Evolutionary conservation across 805 yeast genomes (phyloP), one percentile per base, ranked within the genome.

Genomic region (Wickerhamiella siamensis): DNA sequence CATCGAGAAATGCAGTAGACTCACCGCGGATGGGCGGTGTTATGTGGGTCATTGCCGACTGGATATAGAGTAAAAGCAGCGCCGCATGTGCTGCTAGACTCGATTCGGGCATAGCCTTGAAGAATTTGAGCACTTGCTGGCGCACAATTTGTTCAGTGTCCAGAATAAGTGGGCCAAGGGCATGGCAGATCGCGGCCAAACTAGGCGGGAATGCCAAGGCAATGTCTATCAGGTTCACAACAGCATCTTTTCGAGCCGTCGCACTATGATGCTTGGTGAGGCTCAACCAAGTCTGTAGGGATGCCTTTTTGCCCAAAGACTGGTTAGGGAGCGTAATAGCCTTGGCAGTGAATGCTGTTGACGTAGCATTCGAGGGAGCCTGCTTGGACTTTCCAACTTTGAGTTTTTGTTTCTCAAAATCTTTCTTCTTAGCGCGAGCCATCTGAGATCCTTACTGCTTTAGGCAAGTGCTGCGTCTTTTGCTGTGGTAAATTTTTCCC

Each of bases 11-110:
- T 44, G 70, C 72, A 0, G 88, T 73, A 2, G 94, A 75, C 45
- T 82, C 86, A 36, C 74, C 72, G 42, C 95, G 71, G 21, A 91
- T 76, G 3, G 74, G 75, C 1, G 84, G 77, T 24, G 71, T 71
- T 33, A 91, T 80, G 57, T 91, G 96, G 15, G 96, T 81, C 95
- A 91, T 88, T 3, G 95, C 93, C 40, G 88, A 79, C 51, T 80
- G 81, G 15, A 88, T 67, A 57, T 80, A 87, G 24, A 88, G 66
- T n/a, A 81, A 69, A 15, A 66, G 42, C 18, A 50, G 41, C 19
- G 51, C 36, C 4, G 53, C 45, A 41, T 65, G 63, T 14, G 42
- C 80, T 55, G 17, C 70, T 19, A 57, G 39, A n/a, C 40, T 45
- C n/a, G 18, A 38, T 4, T 44, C 41, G 10, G 49, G 49, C 5